A percentile compares a stretch with the other conserved stretches of the same genome.
These are phyloP conservation scores for Thymus mandschuricus DNA, from an alignment of 257 asterid genomes.

Conservation along the genomic window DNA sequence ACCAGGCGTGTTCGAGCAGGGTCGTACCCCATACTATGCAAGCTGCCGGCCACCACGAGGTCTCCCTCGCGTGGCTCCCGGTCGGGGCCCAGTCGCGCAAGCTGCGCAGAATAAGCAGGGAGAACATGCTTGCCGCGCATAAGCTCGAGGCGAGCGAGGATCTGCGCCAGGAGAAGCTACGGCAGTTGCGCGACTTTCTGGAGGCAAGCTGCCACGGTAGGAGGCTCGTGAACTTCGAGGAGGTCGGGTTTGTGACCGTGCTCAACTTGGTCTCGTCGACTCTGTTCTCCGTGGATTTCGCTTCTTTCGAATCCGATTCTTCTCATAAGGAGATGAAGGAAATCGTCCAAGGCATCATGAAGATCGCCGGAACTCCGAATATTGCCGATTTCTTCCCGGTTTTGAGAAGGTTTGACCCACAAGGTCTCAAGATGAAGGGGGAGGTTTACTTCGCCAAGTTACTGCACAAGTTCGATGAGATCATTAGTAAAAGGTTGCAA, in stretches of 20 bases:
- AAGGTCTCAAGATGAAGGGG: constrained; percentile 11
- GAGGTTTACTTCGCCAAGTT: neutral
- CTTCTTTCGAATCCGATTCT: constrained; percentile 4
- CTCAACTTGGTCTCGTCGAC: constrained; percentile 31
- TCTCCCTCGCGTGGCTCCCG: constrained; percentile 25
- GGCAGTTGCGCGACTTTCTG: constrained; percentile 15
- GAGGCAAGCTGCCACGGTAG: neutral
- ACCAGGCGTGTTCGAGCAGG: constrained; percentile 22
- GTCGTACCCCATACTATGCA: neutral
- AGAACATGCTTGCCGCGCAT: constrained; percentile 12
- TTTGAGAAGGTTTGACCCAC: constrained; percentile 22
- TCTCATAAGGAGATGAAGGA: constrained; percentile 31
- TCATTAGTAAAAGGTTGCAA: neutral
- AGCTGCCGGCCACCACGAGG: constrained; percentile 9
- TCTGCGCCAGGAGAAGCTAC: constrained; percentile 39
- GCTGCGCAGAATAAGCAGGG: constrained; percentile 32
- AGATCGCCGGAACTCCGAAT: neutral
- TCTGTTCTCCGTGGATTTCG: constrained; percentile 28
- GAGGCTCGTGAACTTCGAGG: constrained; percentile 23
- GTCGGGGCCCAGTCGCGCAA: constrained; percentile 27
- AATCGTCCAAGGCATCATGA: neutral
- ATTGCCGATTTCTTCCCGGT: constrained; percentile 24
- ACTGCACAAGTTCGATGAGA: neutral
- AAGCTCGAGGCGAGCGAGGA: constrained; percentile 29
- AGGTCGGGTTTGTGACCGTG: constrained; percentile 28